A percentile compares a stretch with the other conserved stretches of the same genome.
phyloP scores from a whole-genome alignment of 176 grass and related monocot species.

The Melocanna baccifera region DNA sequence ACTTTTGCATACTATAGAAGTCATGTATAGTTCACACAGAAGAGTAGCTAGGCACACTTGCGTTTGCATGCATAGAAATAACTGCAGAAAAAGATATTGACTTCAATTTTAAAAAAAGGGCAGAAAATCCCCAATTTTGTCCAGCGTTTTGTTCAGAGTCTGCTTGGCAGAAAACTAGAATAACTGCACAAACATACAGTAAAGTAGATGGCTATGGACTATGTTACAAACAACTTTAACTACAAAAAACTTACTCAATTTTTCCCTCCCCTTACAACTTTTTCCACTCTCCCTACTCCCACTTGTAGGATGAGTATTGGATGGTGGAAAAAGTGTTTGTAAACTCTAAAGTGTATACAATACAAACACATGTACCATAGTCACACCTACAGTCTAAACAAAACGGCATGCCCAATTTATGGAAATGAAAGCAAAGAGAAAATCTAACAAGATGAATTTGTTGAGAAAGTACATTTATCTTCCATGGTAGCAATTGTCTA shows the following conservation, averaged over 20 bases:
- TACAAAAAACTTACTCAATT: not conserved
- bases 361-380: not conserved
- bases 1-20: not conserved
- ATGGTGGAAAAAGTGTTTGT: constrained; percentile 6
- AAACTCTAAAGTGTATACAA: not conserved
- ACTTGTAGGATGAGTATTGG: not conserved
- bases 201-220: not conserved
- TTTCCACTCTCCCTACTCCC: not conserved
- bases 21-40: not conserved
- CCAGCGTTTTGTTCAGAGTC: not conserved
- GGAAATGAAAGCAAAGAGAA: not conserved
- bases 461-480: not conserved
- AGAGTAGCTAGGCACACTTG: not conserved
- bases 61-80: not conserved
- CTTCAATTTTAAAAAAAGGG: not conserved
- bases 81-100: not conserved
- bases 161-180: not conserved
- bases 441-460: not conserved
- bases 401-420: not conserved
- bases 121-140: not conserved
- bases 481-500: not conserved
- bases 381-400: not conserved
- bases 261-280: not conserved
- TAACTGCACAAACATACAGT: not conserved
- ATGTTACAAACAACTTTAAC: not conserved